Base-by-base conservation (phyloP, 768 basidiomycete species). In the Auricularia heimuer region DNA sequence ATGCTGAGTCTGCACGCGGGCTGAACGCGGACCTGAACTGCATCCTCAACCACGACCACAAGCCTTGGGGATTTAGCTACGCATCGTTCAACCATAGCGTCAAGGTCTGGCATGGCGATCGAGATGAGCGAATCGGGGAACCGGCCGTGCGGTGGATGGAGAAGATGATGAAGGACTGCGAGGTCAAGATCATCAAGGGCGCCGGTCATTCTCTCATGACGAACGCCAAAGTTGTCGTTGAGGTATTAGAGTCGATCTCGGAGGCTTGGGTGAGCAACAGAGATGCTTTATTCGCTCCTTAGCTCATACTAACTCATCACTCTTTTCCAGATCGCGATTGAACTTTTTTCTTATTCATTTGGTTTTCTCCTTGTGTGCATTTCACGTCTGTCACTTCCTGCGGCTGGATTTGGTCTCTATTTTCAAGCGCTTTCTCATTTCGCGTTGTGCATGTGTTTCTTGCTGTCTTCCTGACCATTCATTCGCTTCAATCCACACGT, bases 131-230 rank as follows among this genome's bases (percentile, higher is more conserved):
- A 77, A 96, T 99, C 66, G 88, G 89, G 39, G 89, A 96, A 73
- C 87, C 89, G 69, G 90, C 92, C 56, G 88, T 98, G 47, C 77
- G 89, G 69, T 96, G 93, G 92, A 91, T 94, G 90, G 91, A 94
- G 75, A 84, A 83, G 67, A 85, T 83, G 42, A 91, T 94, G 89
- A 83, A 85, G 21, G 81, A 82, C 54, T 96, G 94, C 73, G 78
- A 80, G 54, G 85, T 99, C 44, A 84, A 87, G 70, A 86, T 97
- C 51, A 86, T 95, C 63, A 85, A 84, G 70, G 91, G 91, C 44
- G 95, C 92, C 21, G 94, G 94, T 69, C 96, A 99, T 75, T 88
- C 86, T 62, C 79, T 99, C 63, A 93, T 99, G 92, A 97, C 94
- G 76, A 88, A 87, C 73, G 90, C 89, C 73, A 82, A 83, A 65